Evolutionary conservation across 495 filamentous ascomycete species (phyloP).

Genomic region (Filosporella fistucella): DNA sequence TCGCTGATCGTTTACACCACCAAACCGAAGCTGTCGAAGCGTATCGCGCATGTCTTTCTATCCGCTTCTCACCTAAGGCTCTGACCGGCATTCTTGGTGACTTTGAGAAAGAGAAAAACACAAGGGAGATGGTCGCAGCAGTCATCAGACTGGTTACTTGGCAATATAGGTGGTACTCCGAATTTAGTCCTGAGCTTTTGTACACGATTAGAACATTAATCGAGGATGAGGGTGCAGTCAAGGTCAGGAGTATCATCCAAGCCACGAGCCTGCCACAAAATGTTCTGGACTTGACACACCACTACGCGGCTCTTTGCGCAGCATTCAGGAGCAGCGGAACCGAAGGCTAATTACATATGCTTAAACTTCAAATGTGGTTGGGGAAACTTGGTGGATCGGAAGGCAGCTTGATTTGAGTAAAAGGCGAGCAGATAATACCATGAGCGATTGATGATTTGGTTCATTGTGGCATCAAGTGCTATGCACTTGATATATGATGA

Average conservation of each 20-base stretch:
- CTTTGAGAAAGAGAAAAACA: conserved; percentile 64
- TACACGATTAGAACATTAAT: conserved; percentile 85
- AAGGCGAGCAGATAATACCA: too few relatives aligned
- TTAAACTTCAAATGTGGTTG: too few relatives aligned
- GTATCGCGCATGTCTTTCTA: conserved; percentile 75
- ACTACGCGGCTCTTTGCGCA: conserved; percentile 91
- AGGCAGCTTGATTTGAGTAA: too few relatives aligned
- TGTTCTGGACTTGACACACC: conserved; percentile 90
- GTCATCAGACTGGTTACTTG: conserved; percentile 88
- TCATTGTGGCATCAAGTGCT: too few relatives aligned
- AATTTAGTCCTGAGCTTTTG: conserved; percentile 91
- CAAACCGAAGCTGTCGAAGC: conserved; percentile 85
- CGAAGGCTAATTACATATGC: conserved; percentile 71
- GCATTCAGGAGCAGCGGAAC: conserved; percentile 93
- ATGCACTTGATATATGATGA: too few relatives aligned
- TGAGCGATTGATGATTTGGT: too few relatives aligned
- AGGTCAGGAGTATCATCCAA: conserved; percentile 94
- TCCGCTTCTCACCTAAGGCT: conserved; percentile 86
- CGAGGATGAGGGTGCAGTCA: conserved; percentile 95
- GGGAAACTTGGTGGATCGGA: too few relatives aligned
- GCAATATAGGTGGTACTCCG: conserved; percentile 99
- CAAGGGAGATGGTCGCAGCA: conserved; percentile 68
- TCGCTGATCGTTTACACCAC: conserved; percentile 90
- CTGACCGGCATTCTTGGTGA: conserved; percentile 79
- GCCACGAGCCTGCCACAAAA: conserved; percentile 89